Evolutionary conservation across 257 asterid genomes (phyloP), one percentile per base, ranked within the genome.

Genomic region (Henckelia pumila): DNA sequence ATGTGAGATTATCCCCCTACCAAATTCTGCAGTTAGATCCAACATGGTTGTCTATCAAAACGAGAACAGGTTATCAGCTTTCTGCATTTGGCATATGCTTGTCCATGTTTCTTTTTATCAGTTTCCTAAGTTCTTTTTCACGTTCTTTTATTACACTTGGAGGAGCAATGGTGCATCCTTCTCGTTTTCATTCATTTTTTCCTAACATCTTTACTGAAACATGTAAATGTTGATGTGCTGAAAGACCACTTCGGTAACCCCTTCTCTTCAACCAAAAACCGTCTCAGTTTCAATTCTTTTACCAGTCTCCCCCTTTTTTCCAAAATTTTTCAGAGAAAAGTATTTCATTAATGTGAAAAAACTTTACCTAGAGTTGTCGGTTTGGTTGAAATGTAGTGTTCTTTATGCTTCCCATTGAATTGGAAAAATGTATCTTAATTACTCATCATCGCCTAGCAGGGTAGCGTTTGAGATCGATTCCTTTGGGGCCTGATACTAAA

Each of bases 1-100:
- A 82, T 84, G 89, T 66, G 99, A 82, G 77, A 84, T 88, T 28
- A 93, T 93, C 73, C 85, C 95, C 56, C 84, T 94, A 76, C 92
- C 96, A 67, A 88, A 87, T 75, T 35, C 95, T 64, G 80, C 87
- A 64, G 85, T 80, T 66, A 79, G 79, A 68, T 79, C 91, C 71
- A 78, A 66, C 82, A 80, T 82, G 84, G 82, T 82, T 77, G 76
- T 80, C 81, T 79, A 71, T 72, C 78, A 71, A 78, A 88, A 78
- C 63, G 99, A 94, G 82, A 75, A 85, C 95, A 94, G 97, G 99
- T 94, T 66, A 76, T 58, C 35, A 49, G 66, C 71, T 58, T 59
- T 69, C 61, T 59, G 28, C 68, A 6, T 71, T 23, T 58, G 72
- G 37, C 24, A 6, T 77, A 49, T 70, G 63, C 37, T 61, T 61